Evolutionary conservation across 371 early-diverging fungal genomes (phyloP).

Genomic region (Entomophthora muscae): DNA sequence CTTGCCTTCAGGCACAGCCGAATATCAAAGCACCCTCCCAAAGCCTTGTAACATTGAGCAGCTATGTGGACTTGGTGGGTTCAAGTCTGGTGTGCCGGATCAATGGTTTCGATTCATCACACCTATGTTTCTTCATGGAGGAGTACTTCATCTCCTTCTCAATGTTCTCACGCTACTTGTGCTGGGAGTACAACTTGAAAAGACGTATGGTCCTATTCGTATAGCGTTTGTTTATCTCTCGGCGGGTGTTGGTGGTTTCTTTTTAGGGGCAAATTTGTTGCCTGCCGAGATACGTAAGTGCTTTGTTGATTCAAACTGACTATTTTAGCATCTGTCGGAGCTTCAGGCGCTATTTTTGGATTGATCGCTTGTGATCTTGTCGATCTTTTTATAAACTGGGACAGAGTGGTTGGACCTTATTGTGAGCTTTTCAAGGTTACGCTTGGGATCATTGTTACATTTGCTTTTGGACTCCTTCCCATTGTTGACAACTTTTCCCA

Average conservation of each 20-base stretch:
- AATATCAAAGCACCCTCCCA: neutral
- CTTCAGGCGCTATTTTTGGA: constrained; percentile 69
- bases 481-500: constrained; percentile 66
- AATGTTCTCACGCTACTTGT: constrained; percentile 57
- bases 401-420: constrained; percentile 23
- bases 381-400: constrained; percentile 71
- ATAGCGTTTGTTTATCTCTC: constrained; percentile 52
- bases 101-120: constrained; percentile 68
- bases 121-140: constrained; percentile 79
- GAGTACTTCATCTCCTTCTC: constrained; percentile 54
- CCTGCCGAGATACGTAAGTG: constrained; percentile 25
- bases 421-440: constrained; percentile 18
- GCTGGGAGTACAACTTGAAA: constrained; percentile 52
- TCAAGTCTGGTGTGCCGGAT: constrained; percentile 22
- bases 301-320: neutral
- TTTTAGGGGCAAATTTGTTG: constrained; percentile 54
- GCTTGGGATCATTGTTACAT: constrained; percentile 20
- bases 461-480: constrained; percentile 50
- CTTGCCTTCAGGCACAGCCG: neutral
- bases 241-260: constrained; percentile 61
- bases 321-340: constrained; percentile 45
- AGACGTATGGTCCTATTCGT: constrained; percentile 53
- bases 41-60: constrained; percentile 15
- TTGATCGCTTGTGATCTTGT: constrained; percentile 60
- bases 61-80: constrained; percentile 32